Evolutionary conservation across 1,284 basidiomycete species (phyloP).

Genomic region (Apiotrichum siamense): DNA sequence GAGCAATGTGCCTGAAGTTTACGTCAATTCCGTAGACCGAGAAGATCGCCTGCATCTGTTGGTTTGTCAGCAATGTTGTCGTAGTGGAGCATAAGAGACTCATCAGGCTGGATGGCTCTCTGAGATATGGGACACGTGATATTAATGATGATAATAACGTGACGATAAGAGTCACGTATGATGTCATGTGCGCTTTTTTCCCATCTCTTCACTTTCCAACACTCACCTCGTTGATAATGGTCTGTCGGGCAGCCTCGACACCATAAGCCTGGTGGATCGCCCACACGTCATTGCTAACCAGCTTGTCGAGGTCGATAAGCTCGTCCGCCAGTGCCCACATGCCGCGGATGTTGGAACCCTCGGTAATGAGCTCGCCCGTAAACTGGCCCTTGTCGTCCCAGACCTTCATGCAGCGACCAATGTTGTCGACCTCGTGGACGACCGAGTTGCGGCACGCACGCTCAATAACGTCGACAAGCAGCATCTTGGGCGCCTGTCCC

Average conservation of each 20-base stretch:
- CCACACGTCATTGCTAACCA: slow-evolving; percentile 95
- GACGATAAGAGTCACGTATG: too few relatives aligned
- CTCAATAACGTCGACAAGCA: slow-evolving; percentile 87
- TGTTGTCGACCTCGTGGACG: slow-evolving; percentile 79
- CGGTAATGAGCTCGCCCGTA: slow-evolving; percentile 48
- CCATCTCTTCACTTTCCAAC: too few relatives aligned
- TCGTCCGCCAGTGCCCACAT: slow-evolving; percentile 80
- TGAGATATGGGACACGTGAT: too few relatives aligned
- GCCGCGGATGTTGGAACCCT: slow-evolving; percentile 87
- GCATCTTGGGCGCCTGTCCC: slow-evolving; percentile 69
- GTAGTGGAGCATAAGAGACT: too few relatives aligned
- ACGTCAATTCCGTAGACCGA: slow-evolving; percentile 78
- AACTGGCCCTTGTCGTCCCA: slow-evolving; percentile 47
- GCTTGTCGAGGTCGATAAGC: slow-evolving; percentile 73
- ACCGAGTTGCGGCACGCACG: slow-evolving; percentile 73
- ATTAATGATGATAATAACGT: too few relatives aligned
- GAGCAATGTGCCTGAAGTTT: slow-evolving; percentile 85
- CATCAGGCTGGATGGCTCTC: too few relatives aligned
- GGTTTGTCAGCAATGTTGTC: too few relatives aligned
- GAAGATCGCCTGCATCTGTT: too few relatives aligned
- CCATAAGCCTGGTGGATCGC: slow-evolving; percentile 89
- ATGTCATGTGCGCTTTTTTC: too few relatives aligned
- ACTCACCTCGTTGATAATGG: slow-evolving; percentile 56
- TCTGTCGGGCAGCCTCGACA: slow-evolving; percentile 91
- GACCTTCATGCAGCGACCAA: slow-evolving; percentile 57